Evolutionary conservation across 139 green algal species (phyloP), one percentile per base, ranked within the genome.

Genomic region (Chlorella sp.): DNA sequence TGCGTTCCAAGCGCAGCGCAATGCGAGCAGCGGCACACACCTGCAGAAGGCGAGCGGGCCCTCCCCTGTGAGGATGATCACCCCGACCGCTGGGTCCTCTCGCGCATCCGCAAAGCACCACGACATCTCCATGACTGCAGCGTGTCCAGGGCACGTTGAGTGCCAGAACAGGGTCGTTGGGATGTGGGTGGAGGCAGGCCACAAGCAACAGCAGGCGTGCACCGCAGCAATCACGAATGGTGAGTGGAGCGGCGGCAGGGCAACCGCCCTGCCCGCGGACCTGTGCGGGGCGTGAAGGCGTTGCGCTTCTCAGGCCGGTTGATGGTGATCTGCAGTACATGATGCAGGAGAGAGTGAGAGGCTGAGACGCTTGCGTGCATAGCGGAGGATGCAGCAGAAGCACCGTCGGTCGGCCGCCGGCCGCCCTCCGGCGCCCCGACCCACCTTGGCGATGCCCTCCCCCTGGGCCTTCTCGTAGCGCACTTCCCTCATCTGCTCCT

Each of bases 301-400:
- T 99, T 99, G 26, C 97, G 87, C 78, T 93, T 94, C 23, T 98
- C 83, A 23, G 97, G 97, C 2, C 97, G 85, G 84, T 99, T 98
- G 86, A 99, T 99, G 38, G 92, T 98, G 26, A 99, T 97, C 95
- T 98, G 94, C 84, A 86, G 15, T 11, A 13, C 62, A 55, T 21
- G 26, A 15, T 44, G 28, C 30, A 86, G n/a, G n/a, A n/a, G n/a
- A n/a, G n/a, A n/a, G n/a, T n/a, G n/a, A n/a, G n/a, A n/a, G n/a
- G n/a, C n/a, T n/a, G n/a, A n/a, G n/a, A n/a, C n/a, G n/a, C n/a
- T n/a, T n/a, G n/a, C n/a, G n/a, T n/a, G n/a, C n/a, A n/a, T n/a
- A n/a, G n/a, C n/a, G n/a, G n/a, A n/a, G n/a, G 23, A 57, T 12
- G 15, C 13, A 32, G 21, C 1, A 38, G 17, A 4, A 28, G 28